Evolutionary conservation across 805 yeast species (phyloP).

Genomic region (Lipomyces spencermartinsiae): DNA sequence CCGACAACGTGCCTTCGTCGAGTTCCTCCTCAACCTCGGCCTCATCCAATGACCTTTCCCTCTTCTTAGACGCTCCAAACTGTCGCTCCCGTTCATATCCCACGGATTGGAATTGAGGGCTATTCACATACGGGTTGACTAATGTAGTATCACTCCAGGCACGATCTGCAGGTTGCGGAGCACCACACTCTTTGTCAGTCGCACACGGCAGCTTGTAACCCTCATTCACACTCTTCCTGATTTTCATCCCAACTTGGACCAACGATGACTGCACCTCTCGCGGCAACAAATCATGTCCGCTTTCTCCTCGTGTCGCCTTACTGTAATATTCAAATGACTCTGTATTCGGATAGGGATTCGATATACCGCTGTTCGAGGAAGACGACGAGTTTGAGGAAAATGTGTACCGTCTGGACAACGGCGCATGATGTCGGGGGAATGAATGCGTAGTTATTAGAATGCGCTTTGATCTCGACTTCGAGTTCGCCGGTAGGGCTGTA

Average conservation of each 20-base stretch:
- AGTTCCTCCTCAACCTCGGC: background rate
- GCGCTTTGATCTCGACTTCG: constrained; percentile 19
- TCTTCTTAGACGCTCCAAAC: background rate
- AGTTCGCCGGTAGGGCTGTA: background rate
- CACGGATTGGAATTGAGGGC: background rate
- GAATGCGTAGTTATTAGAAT: constrained; percentile 29
- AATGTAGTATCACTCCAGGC: constrained; percentile 12
- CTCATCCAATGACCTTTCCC: background rate
- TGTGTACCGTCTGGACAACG: constrained; percentile 28
- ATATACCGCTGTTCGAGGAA: background rate
- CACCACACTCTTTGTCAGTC: background rate
- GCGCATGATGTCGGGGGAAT: constrained; percentile 31
- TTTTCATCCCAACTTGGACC: constrained; percentile 33
- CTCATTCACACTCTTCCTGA: constrained; percentile 33
- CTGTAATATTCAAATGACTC: constrained; percentile 18
- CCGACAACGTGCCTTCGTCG: background rate
- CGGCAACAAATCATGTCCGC: constrained; percentile 7
- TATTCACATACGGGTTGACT: constrained; percentile 16
- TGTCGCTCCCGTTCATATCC: constrained; percentile 13
- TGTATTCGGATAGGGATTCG: constrained; percentile 12
- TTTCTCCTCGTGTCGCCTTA: constrained; percentile 13
- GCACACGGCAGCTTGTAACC: constrained; percentile 31
- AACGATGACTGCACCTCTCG: constrained; percentile 28
- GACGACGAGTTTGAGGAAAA: background rate
- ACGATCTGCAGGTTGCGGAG: constrained; percentile 9